These are phyloP conservation scores for Phascolomyces articulosus DNA, from an alignment of 371 early-diverging fungal species.

Conservation along the genomic window DNA sequence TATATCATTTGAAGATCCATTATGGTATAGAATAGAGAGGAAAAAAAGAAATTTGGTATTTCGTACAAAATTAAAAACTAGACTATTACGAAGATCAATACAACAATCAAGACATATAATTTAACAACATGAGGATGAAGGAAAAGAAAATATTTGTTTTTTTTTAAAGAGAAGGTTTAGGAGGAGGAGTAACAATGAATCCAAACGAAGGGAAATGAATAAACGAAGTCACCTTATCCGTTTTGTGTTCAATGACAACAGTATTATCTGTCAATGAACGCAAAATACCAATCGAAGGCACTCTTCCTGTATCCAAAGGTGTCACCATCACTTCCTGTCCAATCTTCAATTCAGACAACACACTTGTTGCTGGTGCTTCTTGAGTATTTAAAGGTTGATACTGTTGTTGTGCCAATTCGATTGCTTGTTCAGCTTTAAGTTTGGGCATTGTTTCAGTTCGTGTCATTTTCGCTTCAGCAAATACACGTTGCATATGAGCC, in stretches of 20 bases:
- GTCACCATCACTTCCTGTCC: conserved; percentile 46
- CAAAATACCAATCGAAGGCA: conserved; percentile 43
- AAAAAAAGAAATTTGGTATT: no score
- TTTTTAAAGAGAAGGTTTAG: conserved; percentile 2
- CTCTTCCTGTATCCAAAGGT: conserved; percentile 52
- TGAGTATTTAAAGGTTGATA: background rate
- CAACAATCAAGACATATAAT: no score
- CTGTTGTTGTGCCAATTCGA: conserved; percentile 32
- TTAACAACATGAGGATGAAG: no score
- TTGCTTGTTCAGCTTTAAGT: conserved; percentile 41
- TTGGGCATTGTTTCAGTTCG: conserved; percentile 18
- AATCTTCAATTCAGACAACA: conserved; percentile 14
- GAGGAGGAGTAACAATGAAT: conserved; percentile 28
- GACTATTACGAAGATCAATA: no score
- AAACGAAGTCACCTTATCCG: conserved; percentile 17
- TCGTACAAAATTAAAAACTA: no score
- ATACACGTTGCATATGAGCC: conserved; percentile 34
- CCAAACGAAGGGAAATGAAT: conserved; percentile 45
- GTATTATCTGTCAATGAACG: conserved; percentile 27
- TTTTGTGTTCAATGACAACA: conserved; percentile 35
- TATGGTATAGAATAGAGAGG: no score
- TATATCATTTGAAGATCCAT: no score
- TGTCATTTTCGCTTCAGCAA: conserved; percentile 18
- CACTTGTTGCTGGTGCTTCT: conserved; percentile 1
- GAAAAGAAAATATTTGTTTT: no score